Evolutionary conservation across 2,329 filamentous ascomycete species (phyloP), one percentile per base, ranked within the genome.

Genomic region (Trichoderma afroharzianum): DNA sequence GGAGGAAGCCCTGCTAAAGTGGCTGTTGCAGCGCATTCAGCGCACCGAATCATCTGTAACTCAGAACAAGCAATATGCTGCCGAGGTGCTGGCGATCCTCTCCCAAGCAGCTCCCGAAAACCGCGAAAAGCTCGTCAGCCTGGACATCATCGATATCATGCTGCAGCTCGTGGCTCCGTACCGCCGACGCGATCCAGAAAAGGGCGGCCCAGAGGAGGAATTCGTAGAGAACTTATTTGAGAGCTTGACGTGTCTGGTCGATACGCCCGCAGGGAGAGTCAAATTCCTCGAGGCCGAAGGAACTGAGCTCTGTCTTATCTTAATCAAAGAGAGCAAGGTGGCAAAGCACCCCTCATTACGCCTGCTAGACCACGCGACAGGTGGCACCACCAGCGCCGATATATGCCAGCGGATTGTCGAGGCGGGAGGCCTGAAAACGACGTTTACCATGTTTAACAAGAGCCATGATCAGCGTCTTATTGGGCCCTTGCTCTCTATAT

Each of bases 221-320:
- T 98, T 93, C 79, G 93, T 97, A 79, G 94, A 97, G 81, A 97
- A 99, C 75, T 79, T 98, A 0, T 99, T 99, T 79, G 95, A 97
- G 78, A 89, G 91, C 2, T 80, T 98, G 21, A 93, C 93, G 1
- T 97, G 93, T 75, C 83, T 97, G 1, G 92, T 91, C 0, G 93
- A 97, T 76, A 92, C 94, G 72, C 80, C 86, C 0, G 82, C 86
- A 5, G 95, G 95, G 6, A 98, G 98, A 80, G 78, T 82, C 11
- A 93, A 93, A 72, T 96, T 98, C 73, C 79, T 97, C 39, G 93
- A 96, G 75, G 94, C 93, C 2, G 96, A 99, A 82, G 96, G 96
- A 47, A 88, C 97, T 12, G 96, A 99, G 79, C 87, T 99, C 6
- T 93, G 91, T 72, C 87, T 98, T 59, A 93, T 99, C 77, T 97